Evolutionary conservation across 2,329 filamentous ascomycete species (phyloP).

Genomic region (Aspergillus fumigatus): DNA sequence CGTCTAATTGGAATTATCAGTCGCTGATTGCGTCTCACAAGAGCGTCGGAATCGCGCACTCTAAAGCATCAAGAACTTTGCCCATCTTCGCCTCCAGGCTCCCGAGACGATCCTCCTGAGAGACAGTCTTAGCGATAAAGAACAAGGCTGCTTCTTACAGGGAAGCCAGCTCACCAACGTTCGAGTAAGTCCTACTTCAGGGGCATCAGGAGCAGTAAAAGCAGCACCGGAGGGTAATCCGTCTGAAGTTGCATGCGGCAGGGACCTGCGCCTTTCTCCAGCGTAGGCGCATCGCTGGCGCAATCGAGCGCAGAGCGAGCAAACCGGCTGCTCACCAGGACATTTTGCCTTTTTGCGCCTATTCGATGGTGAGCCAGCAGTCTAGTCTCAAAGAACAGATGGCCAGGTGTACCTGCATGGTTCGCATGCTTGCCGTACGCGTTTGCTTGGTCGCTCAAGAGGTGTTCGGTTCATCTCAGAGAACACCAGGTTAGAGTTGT

Average conservation of each 20-base stretch:
- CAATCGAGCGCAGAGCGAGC: conserved; percentile 48
- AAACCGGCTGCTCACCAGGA: conserved; percentile 47
- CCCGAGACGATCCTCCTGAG: conserved; percentile 31
- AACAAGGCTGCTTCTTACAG: not conserved
- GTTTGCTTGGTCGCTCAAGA: conserved; percentile 27
- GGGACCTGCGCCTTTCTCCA: conserved; percentile 26
- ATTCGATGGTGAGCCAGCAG: conserved; percentile 6
- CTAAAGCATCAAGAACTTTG: conserved; percentile 32
- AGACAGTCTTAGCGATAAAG: not conserved
- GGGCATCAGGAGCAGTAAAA: not conserved
- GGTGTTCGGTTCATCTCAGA: conserved; percentile 10
- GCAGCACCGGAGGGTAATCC: conserved; percentile 13
- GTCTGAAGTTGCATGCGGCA: conserved; percentile 3
- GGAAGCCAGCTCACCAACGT: conserved; percentile 16
- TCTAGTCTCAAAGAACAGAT: not conserved
- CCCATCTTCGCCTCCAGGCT: conserved; percentile 31
- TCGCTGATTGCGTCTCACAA: conserved; percentile 1
- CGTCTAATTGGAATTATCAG: conserved; percentile 4
- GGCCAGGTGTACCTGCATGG: conserved; percentile 36
- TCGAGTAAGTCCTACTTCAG: conserved; percentile 12
- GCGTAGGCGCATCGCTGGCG: conserved; percentile 46
- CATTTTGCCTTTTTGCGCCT: conserved; percentile 52
- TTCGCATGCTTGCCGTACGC: conserved; percentile 40
- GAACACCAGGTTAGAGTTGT: not conserved
- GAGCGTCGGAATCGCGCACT: conserved; percentile 20